Conservation (phyloP, 148 eudicot genomes). For the Fagopyrum homotropicum region DNA sequence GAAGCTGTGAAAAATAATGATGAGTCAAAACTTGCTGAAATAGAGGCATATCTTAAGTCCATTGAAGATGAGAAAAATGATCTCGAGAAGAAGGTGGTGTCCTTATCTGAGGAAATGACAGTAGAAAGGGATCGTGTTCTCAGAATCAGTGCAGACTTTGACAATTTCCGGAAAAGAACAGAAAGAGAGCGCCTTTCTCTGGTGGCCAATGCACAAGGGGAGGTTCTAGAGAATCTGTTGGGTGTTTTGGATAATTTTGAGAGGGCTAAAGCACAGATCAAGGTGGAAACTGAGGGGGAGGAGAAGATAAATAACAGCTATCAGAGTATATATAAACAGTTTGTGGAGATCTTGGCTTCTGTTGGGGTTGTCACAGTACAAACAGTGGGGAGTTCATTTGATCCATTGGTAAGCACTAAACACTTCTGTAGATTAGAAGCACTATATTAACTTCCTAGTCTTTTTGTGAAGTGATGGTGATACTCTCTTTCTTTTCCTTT, state of each 20-base stretch:
- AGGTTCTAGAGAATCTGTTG: constrained; percentile 68
- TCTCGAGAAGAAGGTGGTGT: constrained; percentile 43
- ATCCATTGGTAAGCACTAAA: constrained; percentile 64
- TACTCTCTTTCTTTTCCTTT: neutral
- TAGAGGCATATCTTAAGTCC: constrained; percentile 52
- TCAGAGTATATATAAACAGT: constrained; percentile 90
- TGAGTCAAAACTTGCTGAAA: constrained; percentile 52
- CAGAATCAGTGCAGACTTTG: constrained; percentile 85
- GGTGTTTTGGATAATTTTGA: constrained; percentile 83
- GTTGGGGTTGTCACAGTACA: constrained; percentile 82
- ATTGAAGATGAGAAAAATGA: constrained; percentile 58
- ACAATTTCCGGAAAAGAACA: constrained; percentile 81
- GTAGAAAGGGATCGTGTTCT: constrained; percentile 56
- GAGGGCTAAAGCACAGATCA: constrained; percentile 76
- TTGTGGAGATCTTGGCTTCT: constrained; percentile 63
- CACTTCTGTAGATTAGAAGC: neutral
- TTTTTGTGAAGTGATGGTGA: neutral
- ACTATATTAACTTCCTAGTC: neutral
- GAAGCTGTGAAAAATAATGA: constrained; percentile 62
- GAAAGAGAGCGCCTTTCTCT: constrained; percentile 65
- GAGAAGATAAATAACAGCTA: constrained; percentile 76
- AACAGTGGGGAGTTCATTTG: constrained; percentile 66
- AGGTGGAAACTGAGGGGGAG: constrained; percentile 75
- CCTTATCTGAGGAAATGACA: constrained; percentile 50
- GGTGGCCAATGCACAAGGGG: constrained; percentile 79